Base-by-base conservation (phyloP, 2,329 filamentous ascomycete genomes). In the Colletotrichum gloeosporioides region DNA sequence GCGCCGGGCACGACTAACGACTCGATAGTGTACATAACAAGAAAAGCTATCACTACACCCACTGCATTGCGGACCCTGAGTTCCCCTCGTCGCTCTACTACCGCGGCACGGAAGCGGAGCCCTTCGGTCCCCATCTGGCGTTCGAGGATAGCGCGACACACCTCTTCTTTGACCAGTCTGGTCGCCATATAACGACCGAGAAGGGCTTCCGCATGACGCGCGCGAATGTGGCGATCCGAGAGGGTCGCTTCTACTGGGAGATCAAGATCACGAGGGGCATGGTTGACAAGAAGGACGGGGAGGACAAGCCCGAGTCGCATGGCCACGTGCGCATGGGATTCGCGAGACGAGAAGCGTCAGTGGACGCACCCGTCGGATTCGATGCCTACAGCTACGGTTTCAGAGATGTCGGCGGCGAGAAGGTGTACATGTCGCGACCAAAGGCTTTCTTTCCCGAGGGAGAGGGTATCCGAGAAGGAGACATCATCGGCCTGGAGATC, bases 361-460 rank as follows among this genome's bases (percentile, higher is more conserved):
- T 97, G 3, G 95, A 98, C 84, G 94, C 93, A 1, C 95, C 95
- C 0, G 95, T 97, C 0, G 95, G 95, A 1, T 97, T 95, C 79
- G 95, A 98, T 82, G 94, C 94, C 57, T 98, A 99, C 86, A 98
- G 96, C 82, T 99, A 99, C 83, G 96, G 95, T 62, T 92, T 99
- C 73, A 94, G 96, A 59, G 97, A 99, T 81, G 93, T 96, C 29
- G 91, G 94, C 36, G 97, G 97, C 25, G 96, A 99, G 83, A 96
- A 96, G 77, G 95, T 98, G 69, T 95, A 97, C 87, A 95, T 97
- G 88, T 98, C 96, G 78, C 93, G 96, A 65, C 96, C 96, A n/a
- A 95, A 95, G 82, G 94, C 96, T 79, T 96, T 98, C 85, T 96
- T 96, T 78, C 93, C 93, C 1, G 90, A 93, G 2, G 93, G 93